Conservation (phyloP, 306 rosid species). For the Sesbania bispinosa region DNA sequence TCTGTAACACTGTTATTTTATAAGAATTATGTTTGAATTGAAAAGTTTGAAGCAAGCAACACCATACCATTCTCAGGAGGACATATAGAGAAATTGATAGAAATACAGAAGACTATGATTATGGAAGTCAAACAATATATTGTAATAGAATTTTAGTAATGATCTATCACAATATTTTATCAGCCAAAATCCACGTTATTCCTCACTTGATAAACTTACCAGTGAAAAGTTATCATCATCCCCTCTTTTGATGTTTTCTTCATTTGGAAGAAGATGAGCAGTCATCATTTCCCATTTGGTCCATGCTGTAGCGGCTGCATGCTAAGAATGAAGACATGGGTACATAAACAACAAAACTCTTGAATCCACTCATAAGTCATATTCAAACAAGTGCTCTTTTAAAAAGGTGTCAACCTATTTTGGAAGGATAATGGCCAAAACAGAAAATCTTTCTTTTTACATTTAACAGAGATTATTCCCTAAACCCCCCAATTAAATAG, state of each 20-base stretch:
- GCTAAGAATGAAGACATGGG: conserved; percentile 43
- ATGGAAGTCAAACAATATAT: neutral
- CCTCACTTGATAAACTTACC: conserved; percentile 41
- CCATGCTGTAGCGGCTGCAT: conserved; percentile 98
- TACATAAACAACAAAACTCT: conserved; percentile 17
- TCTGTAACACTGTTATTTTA: neutral
- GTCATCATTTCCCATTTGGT: conserved; percentile 99
- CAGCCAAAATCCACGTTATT: neutral
- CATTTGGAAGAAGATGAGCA: conserved; percentile 84
- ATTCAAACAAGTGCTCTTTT: conserved; percentile 8
- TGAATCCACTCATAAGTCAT: conserved; percentile 8
- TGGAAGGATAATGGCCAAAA: neutral
- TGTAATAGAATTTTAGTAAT: neutral
- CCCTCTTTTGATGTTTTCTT: conserved; percentile 70
- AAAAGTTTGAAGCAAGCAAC: neutral
- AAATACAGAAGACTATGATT: neutral
- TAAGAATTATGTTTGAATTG: neutral
- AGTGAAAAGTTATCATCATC: conserved; percentile 82
- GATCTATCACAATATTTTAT: neutral
- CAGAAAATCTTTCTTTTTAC: conserved; percentile 3
- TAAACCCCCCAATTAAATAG: neutral
- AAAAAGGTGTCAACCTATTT: neutral
- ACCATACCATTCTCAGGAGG: neutral
- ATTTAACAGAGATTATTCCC: neutral
- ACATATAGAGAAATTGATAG: neutral